Conservation (phyloP, 148 eudicot species). For the Oxyria digyna region DNA sequence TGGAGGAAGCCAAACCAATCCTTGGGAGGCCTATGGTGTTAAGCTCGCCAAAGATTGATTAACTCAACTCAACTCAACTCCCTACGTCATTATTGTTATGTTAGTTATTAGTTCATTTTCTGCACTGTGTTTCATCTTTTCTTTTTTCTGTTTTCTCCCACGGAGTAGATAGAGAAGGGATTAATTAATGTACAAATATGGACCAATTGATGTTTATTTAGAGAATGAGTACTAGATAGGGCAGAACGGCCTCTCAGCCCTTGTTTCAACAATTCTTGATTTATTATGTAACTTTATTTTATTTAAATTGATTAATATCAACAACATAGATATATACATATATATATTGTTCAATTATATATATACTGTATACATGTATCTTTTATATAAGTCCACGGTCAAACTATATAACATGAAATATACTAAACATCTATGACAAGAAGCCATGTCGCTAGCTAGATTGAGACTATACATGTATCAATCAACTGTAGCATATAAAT, state of each 20-base stretch:
- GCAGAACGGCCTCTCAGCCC: not conserved
- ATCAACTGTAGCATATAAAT: not conserved
- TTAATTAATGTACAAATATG: not conserved
- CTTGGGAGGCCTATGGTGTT: slow-evolving; percentile 3
- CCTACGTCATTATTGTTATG: not conserved
- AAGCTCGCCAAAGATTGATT: not conserved
- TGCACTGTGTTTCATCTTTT: not conserved
- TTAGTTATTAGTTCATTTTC: not conserved
- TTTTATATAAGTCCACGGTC: slow-evolving; percentile 1
- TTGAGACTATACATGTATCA: slow-evolving; percentile 1
- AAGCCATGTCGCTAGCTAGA: slow-evolving; percentile 7
- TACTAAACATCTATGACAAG: not conserved
- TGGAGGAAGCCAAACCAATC: not conserved
- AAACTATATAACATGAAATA: not conserved
- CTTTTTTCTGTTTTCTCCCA: no score
- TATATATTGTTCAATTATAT: not conserved
- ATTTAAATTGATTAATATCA: not conserved
- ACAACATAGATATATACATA: not conserved
- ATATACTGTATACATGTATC: not conserved
- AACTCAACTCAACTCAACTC: not conserved
- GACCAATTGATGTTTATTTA: slow-evolving; percentile 3
- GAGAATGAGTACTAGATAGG: slow-evolving; percentile 2
- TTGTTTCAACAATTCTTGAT: not conserved
- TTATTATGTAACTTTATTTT: not conserved
- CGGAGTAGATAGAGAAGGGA: not conserved